phyloP scores from a whole-genome alignment of 352 stramenopile species.

The Phytopythium oedochilum region DNA sequence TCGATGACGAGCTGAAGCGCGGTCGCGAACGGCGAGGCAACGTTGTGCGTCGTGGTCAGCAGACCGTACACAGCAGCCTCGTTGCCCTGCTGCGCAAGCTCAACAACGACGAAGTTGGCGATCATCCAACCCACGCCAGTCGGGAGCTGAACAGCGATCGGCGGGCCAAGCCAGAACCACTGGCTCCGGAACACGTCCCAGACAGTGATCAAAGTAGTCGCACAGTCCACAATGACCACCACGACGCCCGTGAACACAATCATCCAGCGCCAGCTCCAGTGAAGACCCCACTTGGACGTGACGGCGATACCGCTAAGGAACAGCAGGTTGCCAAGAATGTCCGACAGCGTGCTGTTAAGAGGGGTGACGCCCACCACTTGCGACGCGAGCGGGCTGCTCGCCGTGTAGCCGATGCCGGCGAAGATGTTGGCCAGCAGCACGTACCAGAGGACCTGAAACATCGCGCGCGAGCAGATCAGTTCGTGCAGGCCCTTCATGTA shows the following conservation, averaged over 20 bases:
- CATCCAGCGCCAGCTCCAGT: conserved; percentile 35
- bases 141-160: conserved; percentile 10
- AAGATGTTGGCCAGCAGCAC: conserved; percentile 18
- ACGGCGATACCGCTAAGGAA: conserved; percentile 18
- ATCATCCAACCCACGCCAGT: conserved; percentile 20
- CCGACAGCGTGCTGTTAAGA: conserved; percentile 16
- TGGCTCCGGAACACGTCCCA: conserved; percentile 5
- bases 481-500: conserved; percentile 32
- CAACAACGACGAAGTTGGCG: conserved; percentile 19
- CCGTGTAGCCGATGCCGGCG: conserved; percentile 13
- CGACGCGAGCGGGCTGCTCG: conserved; percentile 2
- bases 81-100: conserved; percentile 24
- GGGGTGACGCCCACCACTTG: conserved; percentile 18
- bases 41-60: conserved; percentile 28
- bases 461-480: conserved; percentile 12
- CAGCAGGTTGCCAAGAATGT: conserved; percentile 15
- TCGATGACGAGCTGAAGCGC: conserved; percentile 18
- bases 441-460: conserved; percentile 28
- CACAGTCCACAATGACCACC: conserved; percentile 11
- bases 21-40: conserved; percentile 15
- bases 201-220: conserved; percentile 10
- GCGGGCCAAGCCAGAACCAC: conserved; percentile 16
- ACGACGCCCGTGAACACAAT: conserved; percentile 9
- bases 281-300: conserved; percentile 15
- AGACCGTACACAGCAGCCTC: conserved; percentile 27